A percentile compares a stretch with the other conserved stretches of the same genome.
Conservation (phyloP, 305 asterid genomes). For the Vinca major region DNA sequence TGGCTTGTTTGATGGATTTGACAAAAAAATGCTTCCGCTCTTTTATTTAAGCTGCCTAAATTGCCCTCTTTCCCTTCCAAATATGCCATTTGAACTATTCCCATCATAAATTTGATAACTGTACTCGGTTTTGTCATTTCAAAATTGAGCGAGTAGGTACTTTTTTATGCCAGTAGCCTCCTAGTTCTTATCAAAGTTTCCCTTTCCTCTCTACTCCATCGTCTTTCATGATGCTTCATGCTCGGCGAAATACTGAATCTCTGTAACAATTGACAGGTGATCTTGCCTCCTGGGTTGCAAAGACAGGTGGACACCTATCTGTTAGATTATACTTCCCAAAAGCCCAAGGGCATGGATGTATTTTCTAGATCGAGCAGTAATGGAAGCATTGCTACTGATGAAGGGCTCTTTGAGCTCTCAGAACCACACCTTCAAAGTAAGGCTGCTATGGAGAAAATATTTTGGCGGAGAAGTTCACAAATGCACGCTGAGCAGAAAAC, state of each 20-base stretch:
- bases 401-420: slow-evolving; percentile 66
- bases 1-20: slow-evolving; percentile 8
- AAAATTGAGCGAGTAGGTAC: slow-evolving; percentile 4
- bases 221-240: slow-evolving; percentile 15
- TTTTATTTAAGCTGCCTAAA: too few species aligned
- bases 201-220: slow-evolving; percentile 2
- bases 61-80: not conserved
- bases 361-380: slow-evolving; percentile 54
- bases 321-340: slow-evolving; percentile 47
- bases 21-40: slow-evolving; percentile 2
- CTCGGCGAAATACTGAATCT: slow-evolving; percentile 13
- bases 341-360: slow-evolving; percentile 37
- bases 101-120: not conserved
- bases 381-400: slow-evolving; percentile 54
- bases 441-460: slow-evolving; percentile 43
- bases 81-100: not conserved
- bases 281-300: slow-evolving; percentile 56
- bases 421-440: slow-evolving; percentile 48
- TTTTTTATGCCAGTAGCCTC: not conserved
- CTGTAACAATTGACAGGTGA: slow-evolving; percentile 46
- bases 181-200: not conserved
- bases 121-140: not conserved
- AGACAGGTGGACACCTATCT: slow-evolving; percentile 51
- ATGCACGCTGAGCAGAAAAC: slow-evolving; percentile 54
- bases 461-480: slow-evolving; percentile 46